Percentiles rank a stretch among this genome's conserved stretches.
Conservation (phyloP, 441 rosid genomes). For the Viola pubescens region DNA sequence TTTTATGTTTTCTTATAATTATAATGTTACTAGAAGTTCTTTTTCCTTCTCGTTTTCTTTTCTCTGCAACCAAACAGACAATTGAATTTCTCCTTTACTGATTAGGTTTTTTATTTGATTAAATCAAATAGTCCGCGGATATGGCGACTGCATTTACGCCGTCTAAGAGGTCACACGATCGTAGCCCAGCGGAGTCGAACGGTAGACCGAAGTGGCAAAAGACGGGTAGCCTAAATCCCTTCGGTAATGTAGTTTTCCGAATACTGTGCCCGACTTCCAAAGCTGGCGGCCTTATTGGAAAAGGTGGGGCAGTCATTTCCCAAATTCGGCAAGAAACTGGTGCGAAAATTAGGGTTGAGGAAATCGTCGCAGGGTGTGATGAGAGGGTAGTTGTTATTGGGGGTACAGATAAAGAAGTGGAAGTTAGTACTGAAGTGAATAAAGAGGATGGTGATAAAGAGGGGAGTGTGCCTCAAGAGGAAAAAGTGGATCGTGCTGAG, state of each 20-base stretch:
- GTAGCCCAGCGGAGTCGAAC: conserved; percentile 31
- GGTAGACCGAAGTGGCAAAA: conserved; percentile 46
- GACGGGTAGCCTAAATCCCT: conserved; percentile 22
- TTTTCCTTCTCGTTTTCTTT: too few relatives aligned
- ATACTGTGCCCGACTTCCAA: conserved; percentile 42
- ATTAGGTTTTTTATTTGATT: too few relatives aligned
- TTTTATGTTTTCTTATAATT: too few relatives aligned
- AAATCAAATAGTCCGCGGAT: conserved; percentile 3
- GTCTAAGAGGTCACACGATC: conserved; percentile 50
- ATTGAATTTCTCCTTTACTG: too few relatives aligned
- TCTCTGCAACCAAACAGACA: too few relatives aligned
- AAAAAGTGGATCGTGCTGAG: conserved; percentile 25
- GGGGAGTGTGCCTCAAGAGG: conserved; percentile 21
- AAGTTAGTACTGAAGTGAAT: conserved; percentile 23
- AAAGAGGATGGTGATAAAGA: conserved; percentile 29
- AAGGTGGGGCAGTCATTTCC: conserved; percentile 35
- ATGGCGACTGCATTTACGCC: conserved; percentile 52
- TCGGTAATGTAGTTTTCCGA: conserved; percentile 29
- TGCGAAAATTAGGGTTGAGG: conserved; percentile 45
- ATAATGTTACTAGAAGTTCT: too few relatives aligned
- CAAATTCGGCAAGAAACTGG: conserved; percentile 55
- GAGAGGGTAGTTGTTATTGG: conserved; percentile 46
- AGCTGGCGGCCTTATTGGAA: conserved; percentile 31
- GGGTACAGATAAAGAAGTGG: conserved; percentile 31
- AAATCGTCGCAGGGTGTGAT: conserved; percentile 43